Evolutionary conservation across 2,329 filamentous ascomycete species (phyloP).

Genomic region (Beauveria sp.): DNA sequence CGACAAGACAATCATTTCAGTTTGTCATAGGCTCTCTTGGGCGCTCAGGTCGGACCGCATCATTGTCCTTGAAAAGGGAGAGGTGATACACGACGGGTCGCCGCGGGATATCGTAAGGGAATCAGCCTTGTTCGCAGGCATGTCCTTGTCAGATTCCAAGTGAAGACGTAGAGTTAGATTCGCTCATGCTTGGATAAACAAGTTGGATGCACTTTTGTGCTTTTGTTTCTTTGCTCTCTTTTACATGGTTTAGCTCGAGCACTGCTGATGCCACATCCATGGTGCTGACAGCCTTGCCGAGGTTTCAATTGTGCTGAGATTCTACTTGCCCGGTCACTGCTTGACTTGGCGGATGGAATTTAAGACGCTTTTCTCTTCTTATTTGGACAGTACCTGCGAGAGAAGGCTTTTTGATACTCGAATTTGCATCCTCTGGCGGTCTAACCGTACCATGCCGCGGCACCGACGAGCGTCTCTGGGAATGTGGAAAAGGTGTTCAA

Average conservation of each 20-base stretch:
- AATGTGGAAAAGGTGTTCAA: not conserved
- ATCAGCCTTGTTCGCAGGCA: not conserved
- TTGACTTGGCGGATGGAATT: not conserved
- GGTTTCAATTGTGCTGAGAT: not conserved
- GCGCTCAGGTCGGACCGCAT: slow-evolving; percentile 3
- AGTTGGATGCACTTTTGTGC: not conserved
- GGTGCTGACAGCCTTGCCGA: not conserved
- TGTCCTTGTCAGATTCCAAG: not conserved
- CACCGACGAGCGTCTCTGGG: not conserved
- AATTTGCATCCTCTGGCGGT: not conserved
- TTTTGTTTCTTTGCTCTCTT: not conserved
- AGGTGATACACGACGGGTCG: not conserved
- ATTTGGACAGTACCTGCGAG: not conserved
- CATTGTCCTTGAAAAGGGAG: slow-evolving; percentile 1
- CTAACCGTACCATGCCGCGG: not conserved
- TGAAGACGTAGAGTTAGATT: not conserved
- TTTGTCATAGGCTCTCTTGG: slow-evolving; percentile 1
- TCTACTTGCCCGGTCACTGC: not conserved
- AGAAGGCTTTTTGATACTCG: not conserved
- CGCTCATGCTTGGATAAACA: too few relatives aligned
- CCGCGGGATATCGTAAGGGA: not conserved
- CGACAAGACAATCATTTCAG: not conserved
- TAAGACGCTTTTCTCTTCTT: not conserved
- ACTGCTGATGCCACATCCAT: not conserved
- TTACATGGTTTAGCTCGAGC: not conserved